A percentile compares a stretch with the other conserved stretches of the same genome.
Conservation (phyloP, 106 monocot genomes). For the Gastrodia elata region DNA sequence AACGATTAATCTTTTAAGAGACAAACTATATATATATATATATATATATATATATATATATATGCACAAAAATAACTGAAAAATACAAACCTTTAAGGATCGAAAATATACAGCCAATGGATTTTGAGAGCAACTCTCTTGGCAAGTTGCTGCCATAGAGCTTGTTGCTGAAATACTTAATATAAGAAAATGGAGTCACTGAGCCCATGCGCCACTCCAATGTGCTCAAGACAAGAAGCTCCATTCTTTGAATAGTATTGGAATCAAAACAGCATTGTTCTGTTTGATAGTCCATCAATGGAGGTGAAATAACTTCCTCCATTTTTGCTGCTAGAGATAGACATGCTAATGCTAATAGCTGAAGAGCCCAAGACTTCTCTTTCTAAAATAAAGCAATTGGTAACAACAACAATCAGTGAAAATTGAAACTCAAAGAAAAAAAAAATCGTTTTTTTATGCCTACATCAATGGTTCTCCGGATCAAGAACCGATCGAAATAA, state of each 20-base stretch:
- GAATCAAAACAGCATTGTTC: slow-evolving; percentile 36
- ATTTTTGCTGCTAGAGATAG: slow-evolving; percentile 86
- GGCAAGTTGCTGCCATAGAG: slow-evolving; percentile 9
- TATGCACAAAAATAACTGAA: background rate
- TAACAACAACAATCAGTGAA: too few species aligned
- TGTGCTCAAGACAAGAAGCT: slow-evolving; percentile 73
- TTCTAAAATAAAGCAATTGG: slow-evolving; percentile 33
- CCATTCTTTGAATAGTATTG: slow-evolving; percentile 57
- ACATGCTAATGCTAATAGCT: slow-evolving; percentile 65
- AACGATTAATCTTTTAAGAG: too few species aligned
- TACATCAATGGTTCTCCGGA: slow-evolving; percentile 52
- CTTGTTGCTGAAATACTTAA: slow-evolving; percentile 41
- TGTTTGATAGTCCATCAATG: slow-evolving; percentile 37
- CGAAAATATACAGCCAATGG: slow-evolving; percentile 33
- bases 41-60: background rate
- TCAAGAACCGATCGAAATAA: slow-evolving; percentile 78
- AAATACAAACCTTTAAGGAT: slow-evolving; percentile 39
- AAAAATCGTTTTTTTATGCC: background rate
- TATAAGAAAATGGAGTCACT: slow-evolving; percentile 68
- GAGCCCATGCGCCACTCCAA: slow-evolving; percentile 78
- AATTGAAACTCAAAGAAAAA: background rate
- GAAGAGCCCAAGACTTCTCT: slow-evolving; percentile 47
- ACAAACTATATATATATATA: too few species aligned
- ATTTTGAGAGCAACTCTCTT: slow-evolving; percentile 22
- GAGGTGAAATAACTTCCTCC: slow-evolving; percentile 56